Conservation (phyloP, 163 green algal genomes). For the Volvox carteri region DNA sequence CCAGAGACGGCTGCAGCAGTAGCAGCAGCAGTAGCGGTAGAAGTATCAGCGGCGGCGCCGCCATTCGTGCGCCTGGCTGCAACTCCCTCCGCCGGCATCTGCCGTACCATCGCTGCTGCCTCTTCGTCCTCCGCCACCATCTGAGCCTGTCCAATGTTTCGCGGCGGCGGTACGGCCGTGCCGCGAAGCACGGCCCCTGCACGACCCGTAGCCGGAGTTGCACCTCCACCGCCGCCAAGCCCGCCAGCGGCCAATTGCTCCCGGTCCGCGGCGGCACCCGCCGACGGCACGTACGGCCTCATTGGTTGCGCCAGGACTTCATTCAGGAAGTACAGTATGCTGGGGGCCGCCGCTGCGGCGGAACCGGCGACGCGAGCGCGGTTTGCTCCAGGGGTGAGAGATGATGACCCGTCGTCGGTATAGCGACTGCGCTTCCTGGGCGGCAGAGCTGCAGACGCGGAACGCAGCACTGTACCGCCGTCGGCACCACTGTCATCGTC, state of each 20-base stretch:
- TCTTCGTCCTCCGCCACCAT: background rate
- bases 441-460: too few species aligned
- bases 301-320: slow-evolving; percentile 9
- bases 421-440: background rate
- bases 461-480: too few species aligned
- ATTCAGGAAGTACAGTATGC: slow-evolving; percentile 41
- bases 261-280: background rate
- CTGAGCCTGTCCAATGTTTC: background rate
- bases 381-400: too few species aligned
- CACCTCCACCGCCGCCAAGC: background rate
- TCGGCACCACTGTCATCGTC: background rate
- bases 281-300: background rate
- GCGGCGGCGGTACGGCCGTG: too few species aligned
- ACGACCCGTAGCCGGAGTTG: too few species aligned
- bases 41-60: background rate
- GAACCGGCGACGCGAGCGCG: background rate
- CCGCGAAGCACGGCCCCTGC: too few species aligned
- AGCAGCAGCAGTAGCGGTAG: background rate
- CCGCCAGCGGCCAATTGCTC: background rate
- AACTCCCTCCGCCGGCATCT: too few species aligned
- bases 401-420: too few species aligned
- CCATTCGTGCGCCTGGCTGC: background rate
- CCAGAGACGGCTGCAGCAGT: background rate
- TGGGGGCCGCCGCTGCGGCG: background rate
- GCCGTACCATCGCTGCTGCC: background rate